Conservation (phyloP, 331 rosid species). For the Prunus yedoensis region DNA sequence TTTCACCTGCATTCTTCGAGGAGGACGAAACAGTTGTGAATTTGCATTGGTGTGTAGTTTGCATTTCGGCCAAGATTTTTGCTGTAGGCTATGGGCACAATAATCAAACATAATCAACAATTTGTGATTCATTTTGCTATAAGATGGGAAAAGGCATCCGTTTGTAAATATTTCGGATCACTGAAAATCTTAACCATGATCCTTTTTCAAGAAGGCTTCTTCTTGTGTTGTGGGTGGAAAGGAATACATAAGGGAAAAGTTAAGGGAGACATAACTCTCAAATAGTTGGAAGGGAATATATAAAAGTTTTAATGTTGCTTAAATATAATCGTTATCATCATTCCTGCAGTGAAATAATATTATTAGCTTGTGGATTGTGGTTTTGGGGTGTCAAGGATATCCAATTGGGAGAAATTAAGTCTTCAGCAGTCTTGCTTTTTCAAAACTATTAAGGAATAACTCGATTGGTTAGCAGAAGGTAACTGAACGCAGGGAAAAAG, state of each 20-base stretch:
- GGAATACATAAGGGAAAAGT: background rate
- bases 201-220: background rate
- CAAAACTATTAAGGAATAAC: background rate
- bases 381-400: background rate
- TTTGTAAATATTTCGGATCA: background rate
- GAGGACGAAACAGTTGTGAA: background rate
- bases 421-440: background rate
- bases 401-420: background rate
- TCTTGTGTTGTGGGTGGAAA: background rate
- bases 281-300: background rate
- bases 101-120: background rate
- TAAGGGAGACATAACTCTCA: background rate
- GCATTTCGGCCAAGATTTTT: background rate
- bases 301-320: too few relatives aligned
- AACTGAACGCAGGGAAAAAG: background rate
- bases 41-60: background rate
- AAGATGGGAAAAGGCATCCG: background rate
- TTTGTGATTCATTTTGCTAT: background rate
- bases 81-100: background rate
- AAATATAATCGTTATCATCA: background rate
- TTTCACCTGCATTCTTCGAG: background rate
- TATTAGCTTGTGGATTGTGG: background rate
- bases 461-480: background rate
- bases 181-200: background rate
- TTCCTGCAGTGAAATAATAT: background rate